phyloP scores from a whole-genome alignment of 164 flowering plant genomes.

The Tetracentron sinense region DNA sequence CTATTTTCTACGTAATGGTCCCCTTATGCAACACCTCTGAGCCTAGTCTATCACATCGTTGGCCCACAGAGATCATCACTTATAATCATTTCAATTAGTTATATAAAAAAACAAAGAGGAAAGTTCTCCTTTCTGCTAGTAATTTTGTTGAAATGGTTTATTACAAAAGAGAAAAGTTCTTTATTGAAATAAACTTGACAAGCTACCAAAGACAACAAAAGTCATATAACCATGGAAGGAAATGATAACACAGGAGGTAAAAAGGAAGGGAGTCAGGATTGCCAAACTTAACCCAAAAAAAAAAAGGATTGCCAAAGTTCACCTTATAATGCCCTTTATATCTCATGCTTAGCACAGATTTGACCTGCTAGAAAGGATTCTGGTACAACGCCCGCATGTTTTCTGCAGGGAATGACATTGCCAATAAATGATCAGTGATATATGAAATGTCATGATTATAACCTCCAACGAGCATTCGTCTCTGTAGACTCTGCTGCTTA shows the following conservation, averaged over 20 bases:
- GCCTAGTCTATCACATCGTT: not conserved
- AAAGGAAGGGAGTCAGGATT: not conserved
- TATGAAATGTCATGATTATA: conserved; percentile 90
- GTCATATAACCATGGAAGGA: not conserved
- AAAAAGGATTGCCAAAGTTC: conserved; percentile 1
- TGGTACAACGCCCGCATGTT: conserved; percentile 75
- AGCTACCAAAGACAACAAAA: not conserved
- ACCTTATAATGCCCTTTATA: conserved; percentile 71
- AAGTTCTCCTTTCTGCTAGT: too few species aligned
- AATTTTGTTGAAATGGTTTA: too few species aligned
- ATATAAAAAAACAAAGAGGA: too few species aligned
- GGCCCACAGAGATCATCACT: too few species aligned
- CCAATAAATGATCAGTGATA: conserved; percentile 62
- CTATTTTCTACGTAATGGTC: not conserved
- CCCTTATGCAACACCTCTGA: not conserved
- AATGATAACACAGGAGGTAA: not conserved
- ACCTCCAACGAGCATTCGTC: conserved; percentile 78
- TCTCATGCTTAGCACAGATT: conserved; percentile 67
- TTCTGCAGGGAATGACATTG: conserved; percentile 89
- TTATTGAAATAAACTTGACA: not conserved
- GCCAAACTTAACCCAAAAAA: too few species aligned
- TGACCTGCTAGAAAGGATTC: conserved; percentile 88
- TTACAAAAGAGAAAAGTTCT: not conserved
- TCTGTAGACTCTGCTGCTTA: conserved; percentile 60
- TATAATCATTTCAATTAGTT: too few species aligned